Evolutionary conservation across 2,329 filamentous ascomycete genomes (phyloP).

Genomic region (Neofusicoccum ribis): DNA sequence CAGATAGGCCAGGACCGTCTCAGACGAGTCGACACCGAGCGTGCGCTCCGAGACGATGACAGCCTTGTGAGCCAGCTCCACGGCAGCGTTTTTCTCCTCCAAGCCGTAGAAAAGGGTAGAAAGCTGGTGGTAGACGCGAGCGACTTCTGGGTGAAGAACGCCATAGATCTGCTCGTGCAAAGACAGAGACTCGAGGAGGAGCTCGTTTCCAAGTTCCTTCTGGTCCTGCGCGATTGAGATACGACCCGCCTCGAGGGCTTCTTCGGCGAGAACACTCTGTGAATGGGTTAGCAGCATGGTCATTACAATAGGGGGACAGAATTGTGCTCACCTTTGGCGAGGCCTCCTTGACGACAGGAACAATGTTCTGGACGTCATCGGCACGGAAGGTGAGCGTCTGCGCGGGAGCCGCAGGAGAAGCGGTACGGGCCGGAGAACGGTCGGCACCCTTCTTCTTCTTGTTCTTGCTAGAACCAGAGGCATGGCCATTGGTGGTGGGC

Average conservation of each 20-base stretch:
- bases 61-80: slow-evolving; percentile 93
- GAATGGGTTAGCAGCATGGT: not conserved
- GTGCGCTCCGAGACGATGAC: slow-evolving; percentile 96
- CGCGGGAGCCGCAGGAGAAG: slow-evolving; percentile 46
- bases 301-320: not conserved
- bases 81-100: slow-evolving; percentile 95
- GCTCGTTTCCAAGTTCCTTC: slow-evolving; percentile 92
- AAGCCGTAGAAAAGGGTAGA: slow-evolving; percentile 96
- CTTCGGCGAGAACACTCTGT: slow-evolving; percentile 80
- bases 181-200: slow-evolving; percentile 92
- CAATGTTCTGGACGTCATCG: slow-evolving; percentile 87
- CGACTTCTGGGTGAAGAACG: slow-evolving; percentile 93
- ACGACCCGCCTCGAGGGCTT: slow-evolving; percentile 91
- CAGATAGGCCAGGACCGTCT: slow-evolving; percentile 92
- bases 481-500: slow-evolving; percentile 39
- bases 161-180: slow-evolving; percentile 98
- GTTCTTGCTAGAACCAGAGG: slow-evolving; percentile 44
- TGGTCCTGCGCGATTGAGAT: slow-evolving; percentile 96
- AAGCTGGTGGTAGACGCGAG: slow-evolving; percentile 88
- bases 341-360: slow-evolving; percentile 94
- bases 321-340: slow-evolving; percentile 60
- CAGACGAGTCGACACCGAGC: slow-evolving; percentile 86
- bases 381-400: slow-evolving; percentile 81
- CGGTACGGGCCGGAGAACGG: slow-evolving; percentile 48
- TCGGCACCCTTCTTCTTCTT: slow-evolving; percentile 59